Percentiles rank a stretch among this genome's conserved stretches.
Evolutionary conservation across 2,329 filamentous ascomycete genomes (phyloP).

Genomic region (Paracamarosporium sp.): DNA sequence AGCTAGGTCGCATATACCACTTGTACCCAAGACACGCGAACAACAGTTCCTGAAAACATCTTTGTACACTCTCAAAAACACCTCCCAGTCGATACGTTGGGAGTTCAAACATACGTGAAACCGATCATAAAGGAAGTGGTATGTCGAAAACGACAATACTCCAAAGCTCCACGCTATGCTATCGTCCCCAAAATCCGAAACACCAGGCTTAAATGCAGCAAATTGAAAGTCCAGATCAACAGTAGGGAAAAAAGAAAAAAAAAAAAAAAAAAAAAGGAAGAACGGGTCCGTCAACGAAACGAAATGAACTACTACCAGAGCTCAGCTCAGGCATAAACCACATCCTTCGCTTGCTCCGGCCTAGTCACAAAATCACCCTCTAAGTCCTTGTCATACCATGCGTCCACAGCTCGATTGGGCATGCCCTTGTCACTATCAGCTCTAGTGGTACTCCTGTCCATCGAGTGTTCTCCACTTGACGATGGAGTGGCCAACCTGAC

Average conservation of each 20-base stretch:
- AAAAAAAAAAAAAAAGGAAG: neutral
- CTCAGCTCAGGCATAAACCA: neutral
- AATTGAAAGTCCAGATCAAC: neutral
- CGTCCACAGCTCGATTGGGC: neutral
- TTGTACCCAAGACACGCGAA: no score
- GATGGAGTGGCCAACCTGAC: conserved; percentile 3
- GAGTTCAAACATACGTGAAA: neutral
- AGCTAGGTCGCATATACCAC: no score
- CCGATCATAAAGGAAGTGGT: neutral
- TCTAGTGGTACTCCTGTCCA: neutral
- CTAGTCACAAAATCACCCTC: neutral
- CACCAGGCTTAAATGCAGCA: neutral
- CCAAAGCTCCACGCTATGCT: neutral
- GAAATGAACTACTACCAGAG: neutral
- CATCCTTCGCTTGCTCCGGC: conserved; percentile 40
- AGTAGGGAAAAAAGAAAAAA: neutral
- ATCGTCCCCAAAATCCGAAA: neutral
- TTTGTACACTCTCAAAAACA: no score
- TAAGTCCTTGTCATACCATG: conserved; percentile 12
- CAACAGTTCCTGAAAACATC: no score
- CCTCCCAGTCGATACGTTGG: no score
- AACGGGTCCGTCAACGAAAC: neutral
- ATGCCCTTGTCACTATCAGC: neutral
- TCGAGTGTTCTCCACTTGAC: neutral
- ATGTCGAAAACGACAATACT: neutral